These are phyloP conservation scores for Ustilago bromivora DNA, from an alignment of 1,284 basidiomycete species.

Conservation along the genomic window DNA sequence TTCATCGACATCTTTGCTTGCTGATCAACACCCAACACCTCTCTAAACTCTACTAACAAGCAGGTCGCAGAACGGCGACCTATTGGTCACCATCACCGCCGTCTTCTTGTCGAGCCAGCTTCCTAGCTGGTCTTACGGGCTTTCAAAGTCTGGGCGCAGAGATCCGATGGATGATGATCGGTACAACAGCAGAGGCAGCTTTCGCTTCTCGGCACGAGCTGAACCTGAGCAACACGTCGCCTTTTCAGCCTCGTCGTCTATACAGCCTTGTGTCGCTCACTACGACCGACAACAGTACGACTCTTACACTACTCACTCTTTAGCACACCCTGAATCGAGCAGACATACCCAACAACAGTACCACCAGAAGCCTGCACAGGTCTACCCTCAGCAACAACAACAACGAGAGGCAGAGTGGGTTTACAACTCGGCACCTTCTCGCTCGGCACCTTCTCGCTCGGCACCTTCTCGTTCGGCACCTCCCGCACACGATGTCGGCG, in stretches of 20 bases:
- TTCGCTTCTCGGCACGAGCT: conserved; percentile 26
- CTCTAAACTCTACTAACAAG: conserved; percentile 7
- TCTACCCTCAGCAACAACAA: not conserved
- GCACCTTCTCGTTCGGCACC: conserved; percentile 27
- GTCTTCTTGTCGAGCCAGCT: conserved; percentile 35
- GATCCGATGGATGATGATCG: conserved; percentile 49
- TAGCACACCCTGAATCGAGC: not conserved
- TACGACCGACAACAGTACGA: conserved; percentile 5
- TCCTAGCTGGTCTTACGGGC: conserved; percentile 41
- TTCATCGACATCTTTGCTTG: not conserved
- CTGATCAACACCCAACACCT: not conserved
- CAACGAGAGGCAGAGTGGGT: conserved; percentile 23
- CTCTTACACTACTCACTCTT: conserved; percentile 8
- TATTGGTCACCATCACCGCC: conserved; percentile 42
- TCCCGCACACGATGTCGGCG: conserved; percentile 3
- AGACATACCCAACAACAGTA: conserved; percentile 9
- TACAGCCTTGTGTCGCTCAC: conserved; percentile 7
- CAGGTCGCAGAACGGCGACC: conserved; percentile 38
- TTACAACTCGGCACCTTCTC: conserved; percentile 18
- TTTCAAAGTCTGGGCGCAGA: conserved; percentile 24
- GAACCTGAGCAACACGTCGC: conserved; percentile 1
- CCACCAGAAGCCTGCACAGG: conserved; percentile 1
- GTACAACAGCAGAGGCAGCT: conserved; percentile 29
- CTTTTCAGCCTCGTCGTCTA: not conserved
- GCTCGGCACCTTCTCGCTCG: conserved; percentile 10